A percentile compares a stretch with the other conserved stretches of the same genome.
phyloP scores from a whole-genome alignment of 805 yeast species.

The Monosporozyma servazzii region DNA sequence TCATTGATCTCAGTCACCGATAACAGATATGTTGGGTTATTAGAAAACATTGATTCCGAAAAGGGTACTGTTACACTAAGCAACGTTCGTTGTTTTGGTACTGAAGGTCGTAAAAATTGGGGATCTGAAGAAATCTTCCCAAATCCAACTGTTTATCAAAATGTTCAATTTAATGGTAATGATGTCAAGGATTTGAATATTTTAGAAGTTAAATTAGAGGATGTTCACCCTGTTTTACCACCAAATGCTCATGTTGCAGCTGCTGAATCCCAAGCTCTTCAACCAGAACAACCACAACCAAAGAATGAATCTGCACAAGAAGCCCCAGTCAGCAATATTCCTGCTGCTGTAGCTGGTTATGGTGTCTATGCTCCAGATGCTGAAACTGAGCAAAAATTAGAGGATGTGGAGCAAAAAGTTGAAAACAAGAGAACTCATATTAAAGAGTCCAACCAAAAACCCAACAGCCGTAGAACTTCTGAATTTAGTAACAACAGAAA shows the following conservation, averaged over 20 bases:
- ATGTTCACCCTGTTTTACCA: slow-evolving; percentile 46
- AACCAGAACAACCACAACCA: background rate
- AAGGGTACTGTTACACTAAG: slow-evolving; percentile 80
- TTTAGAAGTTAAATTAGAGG: slow-evolving; percentile 59
- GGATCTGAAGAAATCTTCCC: slow-evolving; percentile 65
- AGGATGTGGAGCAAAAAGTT: background rate
- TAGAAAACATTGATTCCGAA: slow-evolving; percentile 81
- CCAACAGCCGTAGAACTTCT: background rate
- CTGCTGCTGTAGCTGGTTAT: slow-evolving; percentile 30
- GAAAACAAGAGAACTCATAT: slow-evolving; percentile 1
- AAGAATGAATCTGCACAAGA: slow-evolving; percentile 9
- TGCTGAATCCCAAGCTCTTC: slow-evolving; percentile 1
- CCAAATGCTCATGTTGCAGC: background rate
- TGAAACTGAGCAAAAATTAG: slow-evolving; percentile 9
- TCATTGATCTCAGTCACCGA: slow-evolving; percentile 26
- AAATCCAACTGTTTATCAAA: slow-evolving; percentile 57
- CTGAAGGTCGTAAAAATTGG: slow-evolving; percentile 78
- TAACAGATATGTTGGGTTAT: slow-evolving; percentile 73
- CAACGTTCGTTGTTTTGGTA: slow-evolving; percentile 76
- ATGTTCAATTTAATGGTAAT: slow-evolving; percentile 78
- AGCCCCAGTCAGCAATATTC: slow-evolving; percentile 14
- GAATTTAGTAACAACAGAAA: slow-evolving; percentile 1
- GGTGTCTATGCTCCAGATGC: slow-evolving; percentile 27
- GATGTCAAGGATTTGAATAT: slow-evolving; percentile 87
- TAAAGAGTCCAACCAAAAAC: background rate